Percentiles rank a stretch among this genome's conserved stretches.
Conservation (phyloP, 805 yeast genomes). For the Ogataea paradorogensis region DNA sequence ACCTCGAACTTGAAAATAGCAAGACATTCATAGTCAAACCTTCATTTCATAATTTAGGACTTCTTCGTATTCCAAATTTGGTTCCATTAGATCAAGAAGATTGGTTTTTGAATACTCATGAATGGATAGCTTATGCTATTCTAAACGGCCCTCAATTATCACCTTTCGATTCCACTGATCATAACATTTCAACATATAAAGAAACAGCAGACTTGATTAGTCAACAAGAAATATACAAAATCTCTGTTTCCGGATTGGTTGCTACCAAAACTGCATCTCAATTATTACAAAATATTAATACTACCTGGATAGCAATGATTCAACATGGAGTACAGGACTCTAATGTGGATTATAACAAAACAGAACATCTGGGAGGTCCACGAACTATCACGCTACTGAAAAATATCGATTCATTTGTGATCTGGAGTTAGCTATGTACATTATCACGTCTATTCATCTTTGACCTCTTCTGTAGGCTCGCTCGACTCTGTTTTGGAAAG, state of each 20-base stretch:
- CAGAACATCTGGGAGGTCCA: constrained; percentile 34
- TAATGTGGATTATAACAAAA: constrained; percentile 26
- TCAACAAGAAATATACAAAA: constrained; percentile 12
- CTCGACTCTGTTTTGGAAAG: constrained; percentile 32
- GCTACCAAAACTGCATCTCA: constrained; percentile 11
- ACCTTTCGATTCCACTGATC: constrained; percentile 18
- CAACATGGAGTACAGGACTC: constrained; percentile 30
- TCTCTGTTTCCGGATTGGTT: constrained; percentile 20
- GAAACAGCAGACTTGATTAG: constrained; percentile 11
- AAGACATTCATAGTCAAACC: neutral
- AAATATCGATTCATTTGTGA: constrained; percentile 16
- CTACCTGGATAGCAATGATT: constrained; percentile 27
- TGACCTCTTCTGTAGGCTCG: constrained; percentile 26
- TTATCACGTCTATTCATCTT: constrained; percentile 5
- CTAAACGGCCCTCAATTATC: constrained; percentile 27
- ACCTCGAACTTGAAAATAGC: neutral
- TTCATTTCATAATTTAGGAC: constrained; percentile 7
- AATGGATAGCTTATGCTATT: constrained; percentile 32
- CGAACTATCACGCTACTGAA: constrained; percentile 25
- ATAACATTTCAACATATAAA: constrained; percentile 27
- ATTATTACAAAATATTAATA: constrained; percentile 1
- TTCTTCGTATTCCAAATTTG: constrained; percentile 20
- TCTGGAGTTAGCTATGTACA: constrained; percentile 26
- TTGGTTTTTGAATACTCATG: constrained; percentile 25
- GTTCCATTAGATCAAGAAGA: constrained; percentile 18